Evolutionary conservation across 2,329 filamentous ascomycete genomes (phyloP), one percentile per base, ranked within the genome.

Genomic region (Trichoderma sp.): DNA sequence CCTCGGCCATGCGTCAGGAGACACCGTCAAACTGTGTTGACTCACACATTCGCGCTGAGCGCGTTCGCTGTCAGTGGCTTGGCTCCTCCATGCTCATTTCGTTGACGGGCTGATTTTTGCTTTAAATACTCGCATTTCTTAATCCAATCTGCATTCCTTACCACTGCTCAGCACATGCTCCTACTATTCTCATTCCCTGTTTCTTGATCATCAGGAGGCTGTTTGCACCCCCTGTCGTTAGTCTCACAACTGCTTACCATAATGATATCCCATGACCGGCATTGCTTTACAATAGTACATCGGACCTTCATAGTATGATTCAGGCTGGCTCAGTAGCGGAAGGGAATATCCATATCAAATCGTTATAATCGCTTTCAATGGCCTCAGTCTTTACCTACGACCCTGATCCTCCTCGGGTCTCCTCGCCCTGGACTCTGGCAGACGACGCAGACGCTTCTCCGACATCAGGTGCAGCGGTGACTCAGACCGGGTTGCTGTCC

Each of bases 311-410:
- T 59, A 51, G 55, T 34, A 51, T 60, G 43, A 66, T 34, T 49
- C 30, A 30, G 37, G 39, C 28, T 32, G 39, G 28, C 5, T 59
- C 16, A n/a, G 39, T 66, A 26, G 37, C 46, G 52, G 14, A 46
- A 24, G n/a, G 52, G 46, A 34, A 66, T 24, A n/a, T 13, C n/a
- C 34, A 59, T 5, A 18, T 39, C 21, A 34, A 58, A 56, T 49
- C 18, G 52, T n/a, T 39, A 58, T 49, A 37, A 34, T 30, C 13
- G n/a, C 21, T 43, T 14, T 30, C 11, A 66, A 96, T 96, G 92
- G 95, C 96, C 69, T 97, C 95, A 14, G 93, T 99, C 73, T 99
- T 99, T 78, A 97, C 95, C 0, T 99, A 92, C 77, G 93, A 97
- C 71, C 90, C 93, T 2, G 91, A 97, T 72, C 93, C 94, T 56